Base-by-base conservation (phyloP, 176 grass and related monocot genomes). In the Hyparrhenia diplandra region DNA sequence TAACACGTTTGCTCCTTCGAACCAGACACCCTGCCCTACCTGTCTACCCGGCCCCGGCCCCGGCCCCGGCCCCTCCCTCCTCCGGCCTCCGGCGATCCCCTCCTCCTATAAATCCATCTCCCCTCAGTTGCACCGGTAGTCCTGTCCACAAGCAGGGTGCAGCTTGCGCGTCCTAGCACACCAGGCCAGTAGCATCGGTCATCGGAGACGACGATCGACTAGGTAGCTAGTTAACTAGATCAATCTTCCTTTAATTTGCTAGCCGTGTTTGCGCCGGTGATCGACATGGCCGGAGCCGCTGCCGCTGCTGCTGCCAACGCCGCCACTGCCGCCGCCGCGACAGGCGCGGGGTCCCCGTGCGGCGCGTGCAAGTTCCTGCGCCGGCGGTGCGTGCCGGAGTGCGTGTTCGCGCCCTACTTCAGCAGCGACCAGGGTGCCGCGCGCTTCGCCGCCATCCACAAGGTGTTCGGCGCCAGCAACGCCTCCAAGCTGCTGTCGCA, bases 381-480 rank as follows among this genome's bases (percentile, higher is more conserved):
- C 14, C 87, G 95, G 55, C 86, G 89, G 6, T 98, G 95, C 69
- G 86, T 93, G 29, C 25, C 92, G 1, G 92, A 94, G 64, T 98
- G 95, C 83, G 88, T 98, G 17, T 98, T 98, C 74, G 92, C 95
- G 69, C 95, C 95, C 9, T 93, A 98, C 88, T 98, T 98, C 84
- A 91, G 86, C 86, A 86, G 75, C 51, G 95, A 98, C 13, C 88
- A 98, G 62, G 92, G 92, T 24, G 80, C 92, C 2, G 90, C 86
- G 3, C 81, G 78, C 39, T 98, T 98, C 65, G 92, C 95, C 0
- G 95, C 95, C 11, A 95, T 95, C 72, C 95, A 98, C 87, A 98
- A 91, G 88, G 88, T 98, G 14, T 98, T 98, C 61, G 95, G 95
- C 67, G 95, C 95, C 32, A 98, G 95, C 88, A 98, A 98, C 39